Conservation (phyloP, 2,329 filamentous ascomycete genomes). For the Arthrocladium fulminans region DNA sequence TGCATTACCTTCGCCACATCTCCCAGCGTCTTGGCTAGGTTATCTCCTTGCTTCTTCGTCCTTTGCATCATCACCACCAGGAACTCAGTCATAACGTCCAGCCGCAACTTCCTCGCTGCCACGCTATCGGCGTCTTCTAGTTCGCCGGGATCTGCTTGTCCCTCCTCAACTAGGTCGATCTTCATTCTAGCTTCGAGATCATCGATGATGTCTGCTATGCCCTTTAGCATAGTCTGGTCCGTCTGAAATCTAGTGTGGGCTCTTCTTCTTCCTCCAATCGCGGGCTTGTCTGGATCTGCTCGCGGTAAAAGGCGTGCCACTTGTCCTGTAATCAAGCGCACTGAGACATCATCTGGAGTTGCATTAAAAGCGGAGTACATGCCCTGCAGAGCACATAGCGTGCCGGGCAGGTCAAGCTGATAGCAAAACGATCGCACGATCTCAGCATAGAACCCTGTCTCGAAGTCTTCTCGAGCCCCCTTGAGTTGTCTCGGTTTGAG, state of each 20-base stretch:
- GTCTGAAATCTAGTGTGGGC: conserved; percentile 28
- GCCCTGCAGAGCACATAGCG: conserved; percentile 41
- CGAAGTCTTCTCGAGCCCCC: conserved; percentile 31
- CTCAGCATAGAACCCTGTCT: conserved; percentile 43
- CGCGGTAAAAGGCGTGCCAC: conserved; percentile 36
- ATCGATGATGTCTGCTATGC: conserved; percentile 40
- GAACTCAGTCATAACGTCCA: conserved; percentile 36
- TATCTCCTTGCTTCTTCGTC: conserved; percentile 23
- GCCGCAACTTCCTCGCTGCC: conserved; percentile 29
- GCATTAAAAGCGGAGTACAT: conserved; percentile 37
- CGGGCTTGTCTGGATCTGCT: neutral
- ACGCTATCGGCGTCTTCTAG: conserved; percentile 29
- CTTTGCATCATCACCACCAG: conserved; percentile 34
- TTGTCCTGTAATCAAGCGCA: conserved; percentile 41
- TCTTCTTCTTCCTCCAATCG: conserved; percentile 26
- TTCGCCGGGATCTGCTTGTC: conserved; percentile 23
- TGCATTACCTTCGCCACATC: conserved; percentile 21
- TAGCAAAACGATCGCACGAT: conserved; percentile 46
- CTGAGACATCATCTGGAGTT: conserved; percentile 39
- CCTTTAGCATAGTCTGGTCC: conserved; percentile 32
- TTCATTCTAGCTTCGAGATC: conserved; percentile 27
- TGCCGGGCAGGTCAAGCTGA: conserved; percentile 40
- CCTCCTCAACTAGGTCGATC: conserved; percentile 25
- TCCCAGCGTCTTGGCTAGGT: conserved; percentile 7
- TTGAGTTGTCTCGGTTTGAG: conserved; percentile 11